Conservation (phyloP, 176 grass and related monocot species). For the Cocos nucifera region DNA sequence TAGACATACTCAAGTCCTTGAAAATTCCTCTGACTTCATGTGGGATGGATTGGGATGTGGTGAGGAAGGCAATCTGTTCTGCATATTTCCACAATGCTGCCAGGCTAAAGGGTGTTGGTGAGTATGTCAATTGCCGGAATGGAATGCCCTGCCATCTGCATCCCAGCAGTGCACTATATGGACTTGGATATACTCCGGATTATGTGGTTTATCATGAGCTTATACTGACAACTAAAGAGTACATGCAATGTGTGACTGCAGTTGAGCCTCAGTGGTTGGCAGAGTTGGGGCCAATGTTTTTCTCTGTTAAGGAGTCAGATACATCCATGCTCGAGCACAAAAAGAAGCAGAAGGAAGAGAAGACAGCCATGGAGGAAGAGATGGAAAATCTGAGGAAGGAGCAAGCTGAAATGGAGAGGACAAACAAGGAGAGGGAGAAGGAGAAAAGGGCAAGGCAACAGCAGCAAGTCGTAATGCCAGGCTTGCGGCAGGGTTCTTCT, state of each 20-base stretch:
- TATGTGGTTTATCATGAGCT: constrained; percentile 90
- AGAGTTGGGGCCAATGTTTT: constrained; percentile 94
- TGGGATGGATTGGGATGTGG: constrained; percentile 85
- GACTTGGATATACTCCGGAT: constrained; percentile 81
- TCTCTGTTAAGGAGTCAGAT: constrained; percentile 82
- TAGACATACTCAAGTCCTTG: constrained; percentile 86
- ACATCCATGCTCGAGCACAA: constrained; percentile 82
- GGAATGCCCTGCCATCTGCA: constrained; percentile 96
- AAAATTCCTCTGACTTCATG: constrained; percentile 81
- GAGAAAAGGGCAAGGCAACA: constrained; percentile 76
- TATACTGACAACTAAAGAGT: constrained; percentile 89
- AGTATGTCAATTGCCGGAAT: constrained; percentile 91
- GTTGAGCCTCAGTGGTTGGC: constrained; percentile 93
- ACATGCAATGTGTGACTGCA: constrained; percentile 95
- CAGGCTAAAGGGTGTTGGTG: constrained; percentile 79
- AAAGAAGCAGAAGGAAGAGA: constrained; percentile 89
- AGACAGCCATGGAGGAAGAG: constrained; percentile 90
- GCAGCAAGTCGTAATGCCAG: constrained; percentile 85
- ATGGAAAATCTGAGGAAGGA: constrained; percentile 87
- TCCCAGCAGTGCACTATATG: constrained; percentile 86
- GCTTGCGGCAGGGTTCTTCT: constrained; percentile 57
- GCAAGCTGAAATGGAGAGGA: constrained; percentile 43
- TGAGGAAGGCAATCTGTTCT: constrained; percentile 86
- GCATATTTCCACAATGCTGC: constrained; percentile 94
- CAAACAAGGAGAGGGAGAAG: constrained; percentile 54